phyloP scores from a whole-genome alignment of 2,329 filamentous ascomycete species.

The Claviceps sp. region DNA sequence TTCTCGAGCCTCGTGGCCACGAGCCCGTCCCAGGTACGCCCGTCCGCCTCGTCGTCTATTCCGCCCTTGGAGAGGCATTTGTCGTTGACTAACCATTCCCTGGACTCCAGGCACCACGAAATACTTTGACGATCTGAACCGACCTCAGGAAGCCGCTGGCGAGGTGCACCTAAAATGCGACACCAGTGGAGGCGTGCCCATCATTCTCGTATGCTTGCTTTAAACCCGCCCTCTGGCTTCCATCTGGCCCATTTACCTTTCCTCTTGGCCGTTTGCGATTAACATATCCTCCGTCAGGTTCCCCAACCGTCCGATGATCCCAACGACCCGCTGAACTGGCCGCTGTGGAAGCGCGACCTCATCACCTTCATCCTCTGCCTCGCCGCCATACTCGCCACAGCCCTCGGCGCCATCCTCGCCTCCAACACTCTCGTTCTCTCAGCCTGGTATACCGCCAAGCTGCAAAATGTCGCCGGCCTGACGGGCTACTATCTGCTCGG shows the following conservation, averaged over 20 bases:
- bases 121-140: constrained; percentile 47
- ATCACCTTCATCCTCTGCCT: constrained; percentile 70
- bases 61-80: not conserved
- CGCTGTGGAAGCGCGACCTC: constrained; percentile 70
- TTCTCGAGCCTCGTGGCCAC: constrained; percentile 54
- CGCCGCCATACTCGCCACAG: constrained; percentile 69
- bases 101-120: constrained; percentile 40
- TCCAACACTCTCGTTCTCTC: constrained; percentile 74
- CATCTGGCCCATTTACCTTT: no score
- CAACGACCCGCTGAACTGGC: constrained; percentile 80
- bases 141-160: constrained; percentile 28
- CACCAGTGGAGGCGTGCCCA: constrained; percentile 47
- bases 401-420: constrained; percentile 74
- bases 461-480: constrained; percentile 67
- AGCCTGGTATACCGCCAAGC: constrained; percentile 47
- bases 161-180: constrained; percentile 56
- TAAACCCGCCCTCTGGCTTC: no score
- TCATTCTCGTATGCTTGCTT: constrained; percentile 52
- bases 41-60: no score
- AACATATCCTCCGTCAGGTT: constrained; percentile 18
- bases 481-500: constrained; percentile 83
- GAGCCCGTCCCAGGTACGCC: constrained; percentile 61
- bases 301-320: constrained; percentile 86
- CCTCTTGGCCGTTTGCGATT: no score
- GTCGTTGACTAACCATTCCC: not conserved